Conservation (phyloP, 805 yeast genomes). For the Naumovozyma castellii region DNA sequence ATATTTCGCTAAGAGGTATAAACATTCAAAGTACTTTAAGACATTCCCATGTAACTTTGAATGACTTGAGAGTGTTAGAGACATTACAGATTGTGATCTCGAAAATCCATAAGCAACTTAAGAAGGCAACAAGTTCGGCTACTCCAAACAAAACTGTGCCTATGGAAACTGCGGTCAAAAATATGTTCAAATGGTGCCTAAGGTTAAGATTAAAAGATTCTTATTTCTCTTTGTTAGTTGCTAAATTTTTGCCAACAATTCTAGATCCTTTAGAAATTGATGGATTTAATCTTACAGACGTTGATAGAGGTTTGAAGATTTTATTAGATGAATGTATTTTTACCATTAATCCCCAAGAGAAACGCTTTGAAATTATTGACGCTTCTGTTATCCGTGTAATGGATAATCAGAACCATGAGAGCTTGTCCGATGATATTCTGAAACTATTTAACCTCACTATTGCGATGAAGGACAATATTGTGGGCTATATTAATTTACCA, state of each 20-base stretch:
- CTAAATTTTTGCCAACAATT: conserved; percentile 13
- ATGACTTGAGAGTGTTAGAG: conserved; percentile 16
- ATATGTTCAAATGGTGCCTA: conserved; percentile 12
- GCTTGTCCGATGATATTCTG: conserved; percentile 13
- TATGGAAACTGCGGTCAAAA: background rate
- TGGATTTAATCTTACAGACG: conserved; percentile 14
- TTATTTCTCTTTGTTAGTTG: conserved; percentile 15
- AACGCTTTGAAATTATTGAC: conserved; percentile 10
- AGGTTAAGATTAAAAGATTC: conserved; percentile 23
- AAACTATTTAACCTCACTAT: conserved; percentile 11
- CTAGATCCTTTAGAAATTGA: conserved; percentile 19
- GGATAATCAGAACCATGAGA: conserved; percentile 10
- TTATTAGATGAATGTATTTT: conserved; percentile 16
- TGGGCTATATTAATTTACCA: conserved; percentile 12
- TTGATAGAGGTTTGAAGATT: conserved; percentile 20
- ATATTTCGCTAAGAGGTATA: conserved; percentile 8
- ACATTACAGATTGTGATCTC: conserved; percentile 3
- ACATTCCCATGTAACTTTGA: conserved; percentile 18
- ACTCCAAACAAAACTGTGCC: background rate
- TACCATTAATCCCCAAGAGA: conserved; percentile 4
- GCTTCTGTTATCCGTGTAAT: conserved; percentile 17
- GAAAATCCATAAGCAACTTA: background rate
- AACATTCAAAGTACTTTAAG: conserved; percentile 21
- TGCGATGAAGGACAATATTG: background rate
- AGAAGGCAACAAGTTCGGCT: background rate